Conservation (phyloP, 257 asterid species). For the Solanum verrucosum region DNA sequence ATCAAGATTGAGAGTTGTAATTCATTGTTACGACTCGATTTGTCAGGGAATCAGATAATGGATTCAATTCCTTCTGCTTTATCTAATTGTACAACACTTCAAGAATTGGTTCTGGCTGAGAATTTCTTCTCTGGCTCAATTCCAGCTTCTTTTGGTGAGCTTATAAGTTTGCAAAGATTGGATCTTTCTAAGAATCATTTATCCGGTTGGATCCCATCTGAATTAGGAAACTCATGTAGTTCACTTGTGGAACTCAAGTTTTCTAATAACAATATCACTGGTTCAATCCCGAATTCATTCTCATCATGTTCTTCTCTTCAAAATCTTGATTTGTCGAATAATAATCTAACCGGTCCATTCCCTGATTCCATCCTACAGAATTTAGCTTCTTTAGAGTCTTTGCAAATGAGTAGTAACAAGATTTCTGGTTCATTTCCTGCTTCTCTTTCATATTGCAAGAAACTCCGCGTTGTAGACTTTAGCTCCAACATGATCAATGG, state of each 20-base stretch:
- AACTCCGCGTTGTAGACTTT: slow-evolving; percentile 47
- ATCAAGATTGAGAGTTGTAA: slow-evolving; percentile 52
- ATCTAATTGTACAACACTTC: slow-evolving; percentile 58
- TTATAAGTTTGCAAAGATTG: slow-evolving; percentile 46
- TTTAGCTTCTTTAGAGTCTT: slow-evolving; percentile 50
- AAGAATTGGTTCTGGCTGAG: slow-evolving; percentile 37
- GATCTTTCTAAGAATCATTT: slow-evolving; percentile 80
- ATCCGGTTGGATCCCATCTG: slow-evolving; percentile 78
- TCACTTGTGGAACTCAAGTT: slow-evolving; percentile 70
- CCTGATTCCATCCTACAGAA: slow-evolving; percentile 53
- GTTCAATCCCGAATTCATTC: slow-evolving; percentile 60
- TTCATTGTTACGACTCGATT: slow-evolving; percentile 52
- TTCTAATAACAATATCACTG: slow-evolving; percentile 69
- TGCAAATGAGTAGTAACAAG: slow-evolving; percentile 49
- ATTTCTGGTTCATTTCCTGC: slow-evolving; percentile 63
- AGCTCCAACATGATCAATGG: slow-evolving; percentile 75
- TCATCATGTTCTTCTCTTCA: slow-evolving; percentile 60
- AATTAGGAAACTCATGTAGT: slow-evolving; percentile 47
- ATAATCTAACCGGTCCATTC: slow-evolving; percentile 68
- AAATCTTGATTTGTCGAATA: slow-evolving; percentile 54
- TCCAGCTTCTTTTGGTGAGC: slow-evolving; percentile 46
- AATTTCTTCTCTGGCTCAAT: slow-evolving; percentile 62
- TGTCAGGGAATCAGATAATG: slow-evolving; percentile 59
- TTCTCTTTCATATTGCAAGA: slow-evolving; percentile 70
- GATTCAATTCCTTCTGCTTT: slow-evolving; percentile 52